Percentiles rank a stretch among this genome's conserved stretches.
phyloP scores from a whole-genome alignment of 2,329 filamentous ascomycete genomes.

The Canariomyces notabilis region DNA sequence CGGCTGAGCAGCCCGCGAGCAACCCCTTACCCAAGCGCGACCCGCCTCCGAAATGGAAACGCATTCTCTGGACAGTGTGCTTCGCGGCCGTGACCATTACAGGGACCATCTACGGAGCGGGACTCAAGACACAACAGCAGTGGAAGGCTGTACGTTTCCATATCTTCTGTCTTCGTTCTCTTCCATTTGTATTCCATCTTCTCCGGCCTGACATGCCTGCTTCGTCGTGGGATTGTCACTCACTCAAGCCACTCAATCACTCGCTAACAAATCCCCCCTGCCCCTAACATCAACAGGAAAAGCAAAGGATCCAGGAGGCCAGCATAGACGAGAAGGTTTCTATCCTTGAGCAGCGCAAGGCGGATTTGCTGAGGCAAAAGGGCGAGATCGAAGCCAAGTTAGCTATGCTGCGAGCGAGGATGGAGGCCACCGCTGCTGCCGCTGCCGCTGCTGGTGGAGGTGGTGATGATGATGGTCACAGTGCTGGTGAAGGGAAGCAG shows the following conservation, averaged over 20 bases:
- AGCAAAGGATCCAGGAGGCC: slow-evolving; percentile 21
- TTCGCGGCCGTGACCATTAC: slow-evolving; percentile 29
- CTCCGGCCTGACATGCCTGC: background rate
- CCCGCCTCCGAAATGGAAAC: slow-evolving; percentile 16
- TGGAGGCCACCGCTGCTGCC: slow-evolving; percentile 15
- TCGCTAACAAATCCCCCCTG: too few species aligned
- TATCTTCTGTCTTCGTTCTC: background rate
- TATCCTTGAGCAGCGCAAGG: slow-evolving; percentile 27
- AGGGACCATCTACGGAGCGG: slow-evolving; percentile 31
- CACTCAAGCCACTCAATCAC: too few species aligned
- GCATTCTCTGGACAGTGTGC: slow-evolving; percentile 24
- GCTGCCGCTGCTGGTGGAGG: background rate
- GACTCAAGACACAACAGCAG: slow-evolving; percentile 30
- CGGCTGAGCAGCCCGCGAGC: too few species aligned
- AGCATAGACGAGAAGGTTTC: slow-evolving; percentile 28
- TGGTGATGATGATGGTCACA: background rate
- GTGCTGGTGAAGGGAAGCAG: too few species aligned
- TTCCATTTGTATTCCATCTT: background rate
- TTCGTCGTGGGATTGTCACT: background rate
- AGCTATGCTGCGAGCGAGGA: slow-evolving; percentile 25
- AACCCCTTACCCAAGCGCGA: background rate
- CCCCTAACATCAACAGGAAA: slow-evolving; percentile 13
- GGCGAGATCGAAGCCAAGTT: slow-evolving; percentile 30
- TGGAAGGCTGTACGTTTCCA: slow-evolving; percentile 20
- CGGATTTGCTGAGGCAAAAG: slow-evolving; percentile 24